These are phyloP conservation scores for Cymbidium sinense DNA, from an alignment of 106 monocot genomes.

Conservation along the genomic window DNA sequence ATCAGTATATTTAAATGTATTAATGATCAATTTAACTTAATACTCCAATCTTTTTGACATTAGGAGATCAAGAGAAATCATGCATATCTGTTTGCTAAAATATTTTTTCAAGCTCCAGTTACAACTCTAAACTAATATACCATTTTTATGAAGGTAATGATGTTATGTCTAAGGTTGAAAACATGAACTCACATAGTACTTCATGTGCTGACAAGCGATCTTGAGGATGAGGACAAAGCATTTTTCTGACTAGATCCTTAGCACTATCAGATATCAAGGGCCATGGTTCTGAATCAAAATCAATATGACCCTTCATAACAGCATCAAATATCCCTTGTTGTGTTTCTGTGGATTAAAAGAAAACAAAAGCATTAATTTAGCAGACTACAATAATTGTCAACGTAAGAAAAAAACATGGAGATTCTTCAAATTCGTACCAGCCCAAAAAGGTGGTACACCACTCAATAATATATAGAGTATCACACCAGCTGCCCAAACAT, in stretches of 20 bases:
- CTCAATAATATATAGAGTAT: constrained; percentile 56
- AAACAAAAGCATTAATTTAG: not conserved
- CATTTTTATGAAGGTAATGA: not conserved
- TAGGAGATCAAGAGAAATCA: not conserved
- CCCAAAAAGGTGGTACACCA: constrained; percentile 71
- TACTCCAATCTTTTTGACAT: not conserved
- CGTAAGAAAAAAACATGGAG: not conserved
- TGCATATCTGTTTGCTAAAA: not conserved
- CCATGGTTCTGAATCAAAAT: constrained; percentile 66
- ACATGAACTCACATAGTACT: constrained; percentile 46
- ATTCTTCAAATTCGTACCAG: constrained; percentile 17
- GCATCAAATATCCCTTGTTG: constrained; percentile 83
- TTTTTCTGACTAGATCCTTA: constrained; percentile 57
- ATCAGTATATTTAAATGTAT: not conserved
- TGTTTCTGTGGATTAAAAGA: constrained; percentile 8
- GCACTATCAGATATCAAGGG: constrained; percentile 56
- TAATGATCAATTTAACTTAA: not conserved
- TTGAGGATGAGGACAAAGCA: too few relatives aligned
- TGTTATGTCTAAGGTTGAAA: not conserved
- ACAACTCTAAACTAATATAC: too few relatives aligned
- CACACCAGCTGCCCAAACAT: constrained; percentile 54
- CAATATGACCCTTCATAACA: constrained; percentile 57
- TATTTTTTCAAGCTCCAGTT: not conserved
- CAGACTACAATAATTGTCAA: not conserved
- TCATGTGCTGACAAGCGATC: constrained; percentile 55